Evolutionary conservation across 2,329 filamentous ascomycete species (phyloP).

Genomic region (Talaromyces sp.): DNA sequence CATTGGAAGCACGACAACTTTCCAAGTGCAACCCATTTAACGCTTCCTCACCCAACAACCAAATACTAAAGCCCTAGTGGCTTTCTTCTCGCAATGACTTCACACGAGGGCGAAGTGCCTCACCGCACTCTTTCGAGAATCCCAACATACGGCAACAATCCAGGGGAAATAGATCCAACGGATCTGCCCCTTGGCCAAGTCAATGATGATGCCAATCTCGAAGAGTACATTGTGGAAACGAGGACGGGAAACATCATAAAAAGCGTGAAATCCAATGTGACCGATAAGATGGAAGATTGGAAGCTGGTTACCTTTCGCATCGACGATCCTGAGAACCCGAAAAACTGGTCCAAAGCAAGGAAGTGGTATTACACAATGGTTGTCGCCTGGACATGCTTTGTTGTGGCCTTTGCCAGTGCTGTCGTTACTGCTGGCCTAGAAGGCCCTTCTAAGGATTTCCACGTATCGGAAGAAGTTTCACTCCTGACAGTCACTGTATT

Average conservation of each 20-base stretch:
- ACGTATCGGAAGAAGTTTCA: slow-evolving; percentile 67
- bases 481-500: slow-evolving; percentile 71
- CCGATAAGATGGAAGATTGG: slow-evolving; percentile 49
- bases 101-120: slow-evolving; percentile 1
- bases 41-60: not conserved
- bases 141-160: slow-evolving; percentile 8
- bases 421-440: slow-evolving; percentile 73
- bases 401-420: slow-evolving; percentile 66
- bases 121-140: not conserved
- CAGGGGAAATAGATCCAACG: slow-evolving; percentile 10
- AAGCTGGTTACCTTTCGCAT: slow-evolving; percentile 68
- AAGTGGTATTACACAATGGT: slow-evolving; percentile 88
- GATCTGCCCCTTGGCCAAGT: slow-evolving; percentile 5
- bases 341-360: slow-evolving; percentile 74
- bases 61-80: not conserved
- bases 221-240: slow-evolving; percentile 64
- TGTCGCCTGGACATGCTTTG: slow-evolving; percentile 71
- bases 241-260: slow-evolving; percentile 58
- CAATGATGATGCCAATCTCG: slow-evolving; percentile 50
- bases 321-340: slow-evolving; percentile 71
- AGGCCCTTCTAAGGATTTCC: slow-evolving; percentile 60
- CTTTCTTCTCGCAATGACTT: slow-evolving; percentile 1
- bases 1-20: not conserved
- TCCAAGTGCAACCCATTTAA: not conserved
- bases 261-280: slow-evolving; percentile 51